A percentile compares a stretch with the other conserved stretches of the same genome.
Conservation (phyloP, 1,139 yeast species). For the Suzukiozyma palmioleophila region DNA sequence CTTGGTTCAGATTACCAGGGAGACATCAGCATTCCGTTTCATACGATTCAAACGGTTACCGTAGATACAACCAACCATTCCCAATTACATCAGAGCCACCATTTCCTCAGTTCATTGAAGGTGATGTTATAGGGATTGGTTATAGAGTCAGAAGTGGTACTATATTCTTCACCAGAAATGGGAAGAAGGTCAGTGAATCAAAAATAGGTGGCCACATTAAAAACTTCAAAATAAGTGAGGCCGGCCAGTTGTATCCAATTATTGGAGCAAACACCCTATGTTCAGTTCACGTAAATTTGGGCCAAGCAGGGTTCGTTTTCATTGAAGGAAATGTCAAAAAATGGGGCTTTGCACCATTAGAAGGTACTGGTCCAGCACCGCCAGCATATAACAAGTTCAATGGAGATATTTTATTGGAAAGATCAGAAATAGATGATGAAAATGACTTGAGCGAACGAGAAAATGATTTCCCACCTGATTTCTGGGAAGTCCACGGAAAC, state of each 20-base stretch:
- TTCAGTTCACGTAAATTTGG: conserved; percentile 51
- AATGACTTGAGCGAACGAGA: conserved; percentile 43
- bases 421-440: conserved; percentile 51
- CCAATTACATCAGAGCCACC: conserved; percentile 31
- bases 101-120: conserved; percentile 47
- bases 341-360: conserved; percentile 63
- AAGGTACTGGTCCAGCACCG: conserved; percentile 60
- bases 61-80: conserved; percentile 52
- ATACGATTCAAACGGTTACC: conserved; percentile 50
- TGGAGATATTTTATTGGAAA: conserved; percentile 48
- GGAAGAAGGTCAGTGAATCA: conserved; percentile 63
- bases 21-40: conserved; percentile 46
- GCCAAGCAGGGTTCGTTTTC: conserved; percentile 55
- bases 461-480: conserved; percentile 54
- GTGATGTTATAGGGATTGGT: conserved; percentile 69
- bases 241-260: conserved; percentile 46
- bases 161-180: conserved; percentile 64
- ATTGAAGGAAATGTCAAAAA: conserved; percentile 59
- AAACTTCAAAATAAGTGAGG: conserved; percentile 31
- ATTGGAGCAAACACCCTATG: conserved; percentile 52
- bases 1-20: conserved; percentile 58
- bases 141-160: conserved; percentile 58
- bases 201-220: conserved; percentile 66
- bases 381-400: conserved; percentile 56
- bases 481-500: conserved; percentile 36